Conservation (phyloP, 768 basidiomycete species). For the Termitomyces sp. region DNA sequence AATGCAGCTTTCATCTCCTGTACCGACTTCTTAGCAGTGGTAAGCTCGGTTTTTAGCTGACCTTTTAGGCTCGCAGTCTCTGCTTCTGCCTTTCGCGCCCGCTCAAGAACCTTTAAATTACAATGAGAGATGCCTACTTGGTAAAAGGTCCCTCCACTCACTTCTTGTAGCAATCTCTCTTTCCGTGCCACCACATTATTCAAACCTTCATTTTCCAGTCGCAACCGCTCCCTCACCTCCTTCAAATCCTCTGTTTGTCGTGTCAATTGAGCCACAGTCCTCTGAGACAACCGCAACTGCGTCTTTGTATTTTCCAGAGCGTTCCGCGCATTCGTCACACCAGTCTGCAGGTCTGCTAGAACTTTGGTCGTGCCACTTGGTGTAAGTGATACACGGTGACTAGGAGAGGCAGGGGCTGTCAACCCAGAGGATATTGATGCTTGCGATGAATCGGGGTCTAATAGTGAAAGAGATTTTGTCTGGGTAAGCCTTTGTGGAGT, state of each 20-base stretch:
- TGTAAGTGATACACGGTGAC: conserved; percentile 56
- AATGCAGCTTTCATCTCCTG: conserved; percentile 80
- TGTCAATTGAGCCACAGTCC: conserved; percentile 81
- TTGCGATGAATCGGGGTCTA: conserved; percentile 33
- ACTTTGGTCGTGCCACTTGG: conserved; percentile 86
- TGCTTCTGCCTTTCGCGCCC: conserved; percentile 83
- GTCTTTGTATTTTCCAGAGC: conserved; percentile 85
- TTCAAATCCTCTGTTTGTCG: conserved; percentile 87
- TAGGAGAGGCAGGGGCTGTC: conserved; percentile 51
- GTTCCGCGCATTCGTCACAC: conserved; percentile 73
- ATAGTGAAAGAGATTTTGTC: conserved; percentile 27
- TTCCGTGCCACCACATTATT: conserved; percentile 88
- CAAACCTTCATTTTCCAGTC: conserved; percentile 83
- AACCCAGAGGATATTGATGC: conserved; percentile 36
- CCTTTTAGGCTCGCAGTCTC: conserved; percentile 66
- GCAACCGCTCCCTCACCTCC: conserved; percentile 77
- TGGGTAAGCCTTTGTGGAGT: conserved; percentile 30
- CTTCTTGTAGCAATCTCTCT: conserved; percentile 84
- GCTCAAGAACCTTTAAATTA: conserved; percentile 62
- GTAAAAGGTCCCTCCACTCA: conserved; percentile 27
- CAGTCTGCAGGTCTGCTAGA: conserved; percentile 81
- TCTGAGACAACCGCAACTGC: conserved; percentile 77
- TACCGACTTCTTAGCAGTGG: conserved; percentile 68
- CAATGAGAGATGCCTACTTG: neutral
- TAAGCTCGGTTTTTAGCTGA: conserved; percentile 71